Conservation (phyloP, 129 eudicot species). For the Oenanthe sinensis region DNA sequence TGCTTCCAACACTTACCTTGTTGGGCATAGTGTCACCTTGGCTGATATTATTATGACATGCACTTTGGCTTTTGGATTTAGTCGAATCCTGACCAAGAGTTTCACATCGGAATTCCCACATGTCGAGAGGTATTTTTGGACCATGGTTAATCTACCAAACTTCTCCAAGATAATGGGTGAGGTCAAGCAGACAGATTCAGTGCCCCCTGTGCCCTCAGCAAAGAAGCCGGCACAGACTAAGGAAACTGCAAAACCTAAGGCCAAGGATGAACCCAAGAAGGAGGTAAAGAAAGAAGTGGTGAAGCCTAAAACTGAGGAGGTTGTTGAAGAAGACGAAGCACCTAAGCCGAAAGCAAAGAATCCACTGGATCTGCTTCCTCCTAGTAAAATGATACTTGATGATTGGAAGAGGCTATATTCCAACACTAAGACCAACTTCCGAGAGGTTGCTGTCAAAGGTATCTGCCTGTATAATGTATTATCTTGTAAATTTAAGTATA, state of each 20-base stretch:
- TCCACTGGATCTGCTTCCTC: slow-evolving; percentile 89
- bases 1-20: slow-evolving; percentile 51
- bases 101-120: slow-evolving; percentile 82
- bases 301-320: slow-evolving; percentile 44
- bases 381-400: slow-evolving; percentile 84
- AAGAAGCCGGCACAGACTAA: slow-evolving; percentile 56
- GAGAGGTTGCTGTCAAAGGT: slow-evolving; percentile 99
- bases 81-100: slow-evolving; percentile 43
- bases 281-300: slow-evolving; percentile 36
- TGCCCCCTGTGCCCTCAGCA: slow-evolving; percentile 48
- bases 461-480: neutral
- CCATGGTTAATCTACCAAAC: slow-evolving; percentile 80
- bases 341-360: slow-evolving; percentile 97
- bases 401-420: slow-evolving; percentile 99
- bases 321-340: slow-evolving; percentile 62
- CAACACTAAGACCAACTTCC: slow-evolving; percentile 87
- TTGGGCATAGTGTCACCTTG: slow-evolving; percentile 47
- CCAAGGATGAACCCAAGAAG: slow-evolving; percentile 47
- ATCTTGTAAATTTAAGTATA: neutral
- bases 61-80: slow-evolving; percentile 43
- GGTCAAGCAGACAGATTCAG: slow-evolving; percentile 42
- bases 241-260: slow-evolving; percentile 60
- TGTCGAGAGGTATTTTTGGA: slow-evolving; percentile 95
- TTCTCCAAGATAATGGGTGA: slow-evolving; percentile 69
- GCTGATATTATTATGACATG: slow-evolving; percentile 66